phyloP scores from a whole-genome alignment of 352 stramenopile genomes.

The Globisporangium perplexum region DNA sequence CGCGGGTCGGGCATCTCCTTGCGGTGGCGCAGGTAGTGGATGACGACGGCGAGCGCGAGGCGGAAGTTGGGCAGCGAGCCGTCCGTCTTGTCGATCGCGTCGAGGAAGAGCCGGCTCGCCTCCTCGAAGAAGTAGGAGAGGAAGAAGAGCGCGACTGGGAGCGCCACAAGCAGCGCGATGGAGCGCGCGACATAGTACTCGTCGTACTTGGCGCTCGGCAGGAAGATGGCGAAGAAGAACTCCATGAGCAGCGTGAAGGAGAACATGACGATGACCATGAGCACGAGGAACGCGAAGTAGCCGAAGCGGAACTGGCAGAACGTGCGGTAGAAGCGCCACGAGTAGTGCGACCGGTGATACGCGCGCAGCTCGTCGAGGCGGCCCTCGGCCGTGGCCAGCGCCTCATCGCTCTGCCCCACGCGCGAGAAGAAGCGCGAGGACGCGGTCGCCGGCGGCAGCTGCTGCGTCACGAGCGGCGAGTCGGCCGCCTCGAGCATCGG shows the following conservation, averaged over 20 bases:
- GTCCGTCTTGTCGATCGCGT: slow-evolving; percentile 69
- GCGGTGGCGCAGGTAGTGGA: slow-evolving; percentile 72
- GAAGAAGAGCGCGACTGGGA: slow-evolving; percentile 66
- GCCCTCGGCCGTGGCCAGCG: slow-evolving; percentile 42
- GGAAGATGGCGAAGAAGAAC: slow-evolving; percentile 83
- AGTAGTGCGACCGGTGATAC: slow-evolving; percentile 31
- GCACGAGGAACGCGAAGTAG: slow-evolving; percentile 76
- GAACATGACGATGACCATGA: slow-evolving; percentile 82
- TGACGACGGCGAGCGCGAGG: slow-evolving; percentile 65
- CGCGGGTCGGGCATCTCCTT: slow-evolving; percentile 38
- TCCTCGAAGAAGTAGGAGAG: slow-evolving; percentile 83
- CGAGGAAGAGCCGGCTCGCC: slow-evolving; percentile 52
- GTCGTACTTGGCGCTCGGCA: slow-evolving; percentile 70
- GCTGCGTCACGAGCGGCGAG: not conserved
- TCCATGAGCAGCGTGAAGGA: slow-evolving; percentile 83
- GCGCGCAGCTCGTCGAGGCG: slow-evolving; percentile 49
- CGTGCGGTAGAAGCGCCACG: slow-evolving; percentile 67
- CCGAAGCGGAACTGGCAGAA: slow-evolving; percentile 72
- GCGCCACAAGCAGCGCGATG: slow-evolving; percentile 42
- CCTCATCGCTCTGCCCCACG: slow-evolving; percentile 26
- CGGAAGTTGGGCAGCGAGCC: slow-evolving; percentile 72
- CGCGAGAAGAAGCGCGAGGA: slow-evolving; percentile 13
- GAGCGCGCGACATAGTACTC: slow-evolving; percentile 59
- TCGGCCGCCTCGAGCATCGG: slow-evolving; percentile 15
- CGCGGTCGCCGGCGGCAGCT: slow-evolving; percentile 2